phyloP scores from a whole-genome alignment of 2,329 filamentous ascomycete genomes.

The Intubia oerlemansii region DNA sequence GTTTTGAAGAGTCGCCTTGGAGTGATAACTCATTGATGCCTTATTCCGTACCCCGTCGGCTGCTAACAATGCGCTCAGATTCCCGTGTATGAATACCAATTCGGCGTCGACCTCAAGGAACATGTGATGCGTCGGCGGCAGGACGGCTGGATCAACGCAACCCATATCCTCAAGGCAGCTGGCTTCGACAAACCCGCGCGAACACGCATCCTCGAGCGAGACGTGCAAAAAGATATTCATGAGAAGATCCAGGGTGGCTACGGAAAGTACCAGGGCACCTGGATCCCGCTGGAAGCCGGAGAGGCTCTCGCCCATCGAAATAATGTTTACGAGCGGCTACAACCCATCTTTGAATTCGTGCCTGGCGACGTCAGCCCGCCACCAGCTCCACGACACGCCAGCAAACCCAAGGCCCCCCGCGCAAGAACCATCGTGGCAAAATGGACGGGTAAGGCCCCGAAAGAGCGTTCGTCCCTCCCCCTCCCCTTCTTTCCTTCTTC shows the following conservation, averaged over 20 bases:
- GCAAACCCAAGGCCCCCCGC: conserved; percentile 61
- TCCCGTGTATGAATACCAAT: conserved; percentile 84
- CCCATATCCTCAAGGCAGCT: conserved; percentile 90
- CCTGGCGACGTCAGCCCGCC: conserved; percentile 75
- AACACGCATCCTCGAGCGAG: conserved; percentile 84
- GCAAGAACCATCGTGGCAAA: conserved; percentile 38
- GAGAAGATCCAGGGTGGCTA: conserved; percentile 98
- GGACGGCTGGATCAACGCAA: conserved; percentile 99
- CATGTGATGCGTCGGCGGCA: conserved; percentile 90
- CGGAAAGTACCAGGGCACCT: conserved; percentile 97
- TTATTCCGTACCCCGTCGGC: conserved; percentile 3
- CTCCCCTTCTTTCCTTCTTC: too few species aligned
- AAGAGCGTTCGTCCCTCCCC: too few species aligned
- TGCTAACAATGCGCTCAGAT: conserved; percentile 33
- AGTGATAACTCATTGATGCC: background rate
- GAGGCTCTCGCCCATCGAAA: conserved; percentile 70
- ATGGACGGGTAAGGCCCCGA: conserved; percentile 33
- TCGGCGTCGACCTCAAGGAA: conserved; percentile 53
- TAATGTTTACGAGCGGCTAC: conserved; percentile 62
- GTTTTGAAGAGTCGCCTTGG: too few species aligned
- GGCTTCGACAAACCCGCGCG: conserved; percentile 93
- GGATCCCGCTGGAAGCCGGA: conserved; percentile 76
- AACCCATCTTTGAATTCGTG: conserved; percentile 74
- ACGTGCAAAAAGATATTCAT: conserved; percentile 89
- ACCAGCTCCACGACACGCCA: conserved; percentile 80